These are phyloP conservation scores for Asclepias syriaca DNA, from an alignment of 257 asterid species.

Conservation along the genomic window DNA sequence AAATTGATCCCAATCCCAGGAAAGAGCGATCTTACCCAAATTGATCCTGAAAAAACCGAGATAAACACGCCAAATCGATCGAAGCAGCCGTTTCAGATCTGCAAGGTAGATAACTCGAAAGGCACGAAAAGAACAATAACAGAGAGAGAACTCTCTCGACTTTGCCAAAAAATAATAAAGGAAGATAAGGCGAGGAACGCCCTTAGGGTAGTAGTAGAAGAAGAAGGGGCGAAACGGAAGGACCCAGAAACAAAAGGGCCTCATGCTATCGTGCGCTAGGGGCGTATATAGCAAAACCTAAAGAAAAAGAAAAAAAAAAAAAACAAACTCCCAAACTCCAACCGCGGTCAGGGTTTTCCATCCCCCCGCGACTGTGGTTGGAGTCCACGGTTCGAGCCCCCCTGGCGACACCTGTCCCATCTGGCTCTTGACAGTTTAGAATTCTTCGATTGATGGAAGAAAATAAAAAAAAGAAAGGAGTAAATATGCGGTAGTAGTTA, in stretches of 20 bases:
- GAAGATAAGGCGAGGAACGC: conserved; percentile 3
- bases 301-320: background rate
- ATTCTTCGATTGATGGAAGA: background rate
- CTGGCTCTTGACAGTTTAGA: background rate
- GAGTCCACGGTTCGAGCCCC: conserved; percentile 8
- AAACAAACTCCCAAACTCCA: background rate
- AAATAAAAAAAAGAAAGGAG: background rate
- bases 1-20: conserved; percentile 18
- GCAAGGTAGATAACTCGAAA: background rate
- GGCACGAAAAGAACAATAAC: conserved; percentile 5
- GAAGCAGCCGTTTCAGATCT: conserved; percentile 13
- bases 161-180: conserved; percentile 1
- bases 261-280: conserved; percentile 31
- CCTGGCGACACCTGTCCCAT: conserved; percentile 15
- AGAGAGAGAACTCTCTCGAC: conserved; percentile 6
- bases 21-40: conserved; percentile 2
- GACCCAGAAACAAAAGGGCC: conserved; percentile 30
- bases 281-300: conserved; percentile 15
- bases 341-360: conserved; percentile 6
- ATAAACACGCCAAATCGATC: conserved; percentile 5
- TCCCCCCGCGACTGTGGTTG: conserved; percentile 6
- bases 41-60: background rate
- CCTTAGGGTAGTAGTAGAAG: conserved; percentile 14
- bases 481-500: conserved; percentile 4
- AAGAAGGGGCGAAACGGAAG: conserved; percentile 22